These are phyloP conservation scores for Globisporangium echinulatum DNA, from an alignment of 352 stramenopile genomes.

Conservation along the genomic window DNA sequence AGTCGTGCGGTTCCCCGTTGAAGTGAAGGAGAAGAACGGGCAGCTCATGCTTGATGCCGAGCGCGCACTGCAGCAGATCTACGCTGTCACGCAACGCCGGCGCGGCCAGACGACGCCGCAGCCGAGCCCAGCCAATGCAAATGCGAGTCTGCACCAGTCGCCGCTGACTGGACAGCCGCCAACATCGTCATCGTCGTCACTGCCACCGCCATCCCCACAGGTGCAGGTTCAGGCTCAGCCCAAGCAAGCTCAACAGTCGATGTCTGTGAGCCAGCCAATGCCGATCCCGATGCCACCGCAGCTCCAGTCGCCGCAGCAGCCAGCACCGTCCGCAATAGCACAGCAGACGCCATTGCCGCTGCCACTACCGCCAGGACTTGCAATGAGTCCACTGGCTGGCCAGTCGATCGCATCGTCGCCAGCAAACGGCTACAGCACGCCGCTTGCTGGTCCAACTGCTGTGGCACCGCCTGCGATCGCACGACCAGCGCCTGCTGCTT, in stretches of 20 bases:
- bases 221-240: constrained; percentile 10
- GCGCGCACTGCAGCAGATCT: constrained; percentile 71
- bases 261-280: constrained; percentile 9
- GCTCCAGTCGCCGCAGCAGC: constrained; percentile 15
- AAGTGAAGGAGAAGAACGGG: constrained; percentile 90
- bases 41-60: constrained; percentile 79
- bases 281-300: constrained; percentile 24
- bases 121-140: constrained; percentile 3
- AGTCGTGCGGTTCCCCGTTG: constrained; percentile 96
- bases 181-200: no score
- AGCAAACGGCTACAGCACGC: background rate
- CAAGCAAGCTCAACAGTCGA: constrained; percentile 11
- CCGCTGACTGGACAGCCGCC: background rate
- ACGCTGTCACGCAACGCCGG: constrained; percentile 57
- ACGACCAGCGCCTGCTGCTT: no score
- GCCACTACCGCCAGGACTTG: background rate
- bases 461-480: no score
- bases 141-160: background rate
- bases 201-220: background rate
- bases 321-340: no score
- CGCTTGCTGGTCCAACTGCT: background rate
- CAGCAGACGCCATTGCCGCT: background rate
- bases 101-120: constrained; percentile 15
- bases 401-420: background rate
- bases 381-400: background rate